These are phyloP conservation scores for Fonsecaea pedrosoi DNA, from an alignment of 2,329 filamentous ascomycete genomes.

Conservation along the genomic window DNA sequence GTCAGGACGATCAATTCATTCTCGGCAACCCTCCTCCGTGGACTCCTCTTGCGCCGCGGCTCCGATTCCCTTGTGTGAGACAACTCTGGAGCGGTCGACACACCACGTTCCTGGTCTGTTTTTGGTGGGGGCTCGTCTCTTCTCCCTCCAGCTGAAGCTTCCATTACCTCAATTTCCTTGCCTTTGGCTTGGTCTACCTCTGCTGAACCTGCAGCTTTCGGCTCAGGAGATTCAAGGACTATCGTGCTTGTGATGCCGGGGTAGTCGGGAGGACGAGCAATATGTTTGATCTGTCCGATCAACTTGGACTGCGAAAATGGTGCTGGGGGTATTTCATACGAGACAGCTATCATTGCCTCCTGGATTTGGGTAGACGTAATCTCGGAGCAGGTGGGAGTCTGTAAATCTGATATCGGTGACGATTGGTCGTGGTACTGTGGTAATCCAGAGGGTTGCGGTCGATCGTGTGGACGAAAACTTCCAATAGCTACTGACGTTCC, in stretches of 20 bases:
- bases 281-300: constrained; percentile 24
- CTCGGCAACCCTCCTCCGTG: constrained; percentile 38
- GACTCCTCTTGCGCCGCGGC: constrained; percentile 1
- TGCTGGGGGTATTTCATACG: constrained; percentile 4
- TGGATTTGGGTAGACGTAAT: background rate
- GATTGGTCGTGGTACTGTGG: background rate
- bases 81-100: background rate
- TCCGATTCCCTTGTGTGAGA: background rate
- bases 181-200: background rate
- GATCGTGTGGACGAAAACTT: background rate
- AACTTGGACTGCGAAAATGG: constrained; percentile 10
- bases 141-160: background rate
- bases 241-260: background rate
- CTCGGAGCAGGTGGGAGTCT: background rate
- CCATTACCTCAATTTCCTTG: background rate
- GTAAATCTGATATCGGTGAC: background rate
- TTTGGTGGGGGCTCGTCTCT: background rate
- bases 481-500: background rate
- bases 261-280: constrained; percentile 13
- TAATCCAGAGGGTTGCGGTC: background rate
- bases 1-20: constrained; percentile 51
- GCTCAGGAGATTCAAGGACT: background rate
- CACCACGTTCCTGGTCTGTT: background rate
- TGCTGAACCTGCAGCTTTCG: background rate
- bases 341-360: too few species aligned